These are phyloP conservation scores for Neodidymelliopsis sp. DNA, from an alignment of 2,329 filamentous ascomycete genomes.

Conservation along the genomic window DNA sequence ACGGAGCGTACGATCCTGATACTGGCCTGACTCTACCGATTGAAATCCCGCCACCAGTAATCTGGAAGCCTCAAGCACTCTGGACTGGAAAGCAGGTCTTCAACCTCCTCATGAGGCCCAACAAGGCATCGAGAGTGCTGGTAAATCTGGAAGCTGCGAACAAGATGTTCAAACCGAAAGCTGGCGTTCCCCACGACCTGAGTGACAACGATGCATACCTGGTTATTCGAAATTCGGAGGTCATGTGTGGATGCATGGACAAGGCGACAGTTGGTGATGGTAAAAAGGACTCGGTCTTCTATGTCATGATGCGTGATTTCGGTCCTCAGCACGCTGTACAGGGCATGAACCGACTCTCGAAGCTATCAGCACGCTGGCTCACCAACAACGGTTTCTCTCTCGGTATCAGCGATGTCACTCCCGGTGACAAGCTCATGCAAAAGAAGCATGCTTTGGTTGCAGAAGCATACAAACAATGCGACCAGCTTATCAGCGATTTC, in stretches of 20 bases:
- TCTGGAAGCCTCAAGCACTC: constrained; percentile 82
- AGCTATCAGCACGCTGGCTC: constrained; percentile 85
- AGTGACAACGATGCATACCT: constrained; percentile 81
- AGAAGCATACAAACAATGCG: constrained; percentile 79
- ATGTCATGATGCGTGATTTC: constrained; percentile 93
- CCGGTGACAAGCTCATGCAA: constrained; percentile 72
- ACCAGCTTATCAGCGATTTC: constrained; percentile 82
- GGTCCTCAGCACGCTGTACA: constrained; percentile 86
- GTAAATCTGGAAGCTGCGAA: constrained; percentile 95
- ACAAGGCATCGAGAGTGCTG: constrained; percentile 79
- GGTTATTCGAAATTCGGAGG: constrained; percentile 92
- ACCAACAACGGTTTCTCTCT: constrained; percentile 95
- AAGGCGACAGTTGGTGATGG: constrained; percentile 96
- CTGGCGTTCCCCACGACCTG: constrained; percentile 76
- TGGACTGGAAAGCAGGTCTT: constrained; percentile 99
- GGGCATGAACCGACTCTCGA: constrained; percentile 93
- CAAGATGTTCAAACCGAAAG: constrained; percentile 74
- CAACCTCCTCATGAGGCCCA: constrained; percentile 88
- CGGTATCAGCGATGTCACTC: constrained; percentile 93
- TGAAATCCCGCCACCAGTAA: constrained; percentile 84
- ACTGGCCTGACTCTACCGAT: constrained; percentile 66
- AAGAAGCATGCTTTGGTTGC: constrained; percentile 80
- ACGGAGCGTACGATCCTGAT: constrained; percentile 57
- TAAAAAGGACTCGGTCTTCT: constrained; percentile 98
- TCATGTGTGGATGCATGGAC: constrained; percentile 98